Evolutionary conservation across 2,329 filamentous ascomycete genomes (phyloP), one percentile per base, ranked within the genome.

Genomic region (Aspergillus unguis): DNA sequence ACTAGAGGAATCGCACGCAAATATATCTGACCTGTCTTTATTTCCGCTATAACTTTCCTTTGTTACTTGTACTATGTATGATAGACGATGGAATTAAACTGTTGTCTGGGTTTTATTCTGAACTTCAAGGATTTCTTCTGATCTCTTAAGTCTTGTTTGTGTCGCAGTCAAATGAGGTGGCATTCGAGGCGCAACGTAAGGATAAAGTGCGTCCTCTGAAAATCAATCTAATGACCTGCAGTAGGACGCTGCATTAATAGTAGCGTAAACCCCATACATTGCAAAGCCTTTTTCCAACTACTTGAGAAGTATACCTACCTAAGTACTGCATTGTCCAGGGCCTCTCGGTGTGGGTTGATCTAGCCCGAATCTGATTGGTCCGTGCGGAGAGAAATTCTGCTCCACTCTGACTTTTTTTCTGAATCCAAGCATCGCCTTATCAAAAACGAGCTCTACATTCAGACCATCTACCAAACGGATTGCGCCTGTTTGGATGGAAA

Each of bases 21-120:
- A 63, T 58, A 61, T 57, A 50, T 50, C 55, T 59, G 56, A 49
- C 55, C 62, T 59, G 57, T 60, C 63, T 65, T 60, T 61, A 62
- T 66, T 64, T 63, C 59, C 65, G 63, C 71, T 62, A 66, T 57
- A 45, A 36, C 57, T 62, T 65, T 59, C 61, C 55, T 59, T 62
- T 61, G 57, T 63, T 64, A 57, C 58, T 61, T 71, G 67, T 70
- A 68, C 66, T 71, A 65, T 67, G 71, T 74, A 74, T 72, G 67
- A 75, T 75, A 75, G 71, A 75, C 68, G 71, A 74, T 73, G 72
- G 71, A 71, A 73, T 72, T 62, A 66, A 70, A 66, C 69, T 71
- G 67, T 70, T 72, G 69, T 71, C 68, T 67, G 63, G 65, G 65
- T 62, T 66, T 62, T 62, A 68, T 40, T 26, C 44, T 58, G 54